Base-by-base conservation (phyloP, 805 yeast species). In the Myxozyma sirexii region DNA sequence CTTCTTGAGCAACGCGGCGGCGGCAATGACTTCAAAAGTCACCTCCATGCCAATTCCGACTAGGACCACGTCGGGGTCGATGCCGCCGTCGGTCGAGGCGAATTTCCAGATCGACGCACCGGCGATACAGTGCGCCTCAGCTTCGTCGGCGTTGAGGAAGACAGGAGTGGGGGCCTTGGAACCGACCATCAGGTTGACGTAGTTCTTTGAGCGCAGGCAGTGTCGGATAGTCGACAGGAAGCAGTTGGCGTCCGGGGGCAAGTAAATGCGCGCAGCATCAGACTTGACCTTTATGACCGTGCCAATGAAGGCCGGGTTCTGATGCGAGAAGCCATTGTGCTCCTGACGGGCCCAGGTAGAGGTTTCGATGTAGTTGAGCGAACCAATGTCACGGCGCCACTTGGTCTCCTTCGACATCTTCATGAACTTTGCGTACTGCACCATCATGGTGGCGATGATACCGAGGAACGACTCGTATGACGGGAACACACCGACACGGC, bases 281-380 rank as follows among this genome's bases (percentile, higher is more conserved):
- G 67, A 54, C 59, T 62, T 62, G 54, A 62, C 29, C 43, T 62
- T 60, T 56, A 62, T 58, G 42, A 64, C 65, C 7, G 66, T 56
- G 29, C 63, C 63, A 31, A 64, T 59, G 35, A 64, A 64, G 19
- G 61, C 56, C 17, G 67, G 67, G 45, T 62, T 57, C 56, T 64
- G 67, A 39, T 64, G 67, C 17, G 67, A 62, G 56, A 62, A 64
- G 15, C 67, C 67, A 44, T 64, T 64, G 56, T 64, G 67, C 56
- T 64, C 67, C 62, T 64, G 67, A 26, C 67, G 63, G 19, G 66
- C 45, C 66, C 66, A 62, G 45, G 67, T 64, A 29, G 66, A 59
- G 24, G 67, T 58, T 43, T 58, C 62, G 37, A 64, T 57, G 57
- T 56, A 62, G 60, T 64, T 64, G 45, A 64, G 57, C 48, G 66